Evolutionary conservation across 805 yeast species (phyloP), one percentile per base, ranked within the genome.

Genomic region (Sungouiozyma ichnusensis): DNA sequence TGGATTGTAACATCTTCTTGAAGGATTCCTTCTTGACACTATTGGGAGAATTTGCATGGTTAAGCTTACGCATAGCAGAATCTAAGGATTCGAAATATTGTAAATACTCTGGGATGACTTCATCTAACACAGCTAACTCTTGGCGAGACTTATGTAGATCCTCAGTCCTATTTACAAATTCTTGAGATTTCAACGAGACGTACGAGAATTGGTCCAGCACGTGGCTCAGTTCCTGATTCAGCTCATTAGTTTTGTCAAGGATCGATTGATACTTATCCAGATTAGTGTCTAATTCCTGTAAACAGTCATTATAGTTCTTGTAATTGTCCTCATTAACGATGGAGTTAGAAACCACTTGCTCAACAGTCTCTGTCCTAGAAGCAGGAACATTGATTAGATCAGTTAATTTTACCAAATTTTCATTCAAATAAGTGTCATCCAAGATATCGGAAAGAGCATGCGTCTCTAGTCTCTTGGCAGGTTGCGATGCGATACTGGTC

Each of bases 21-120:
- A 85, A 85, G 9, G 73, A 68, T 17, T 72, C 69, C 43, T 72
- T 71, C 36, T 74, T 69, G 3, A 87, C 87, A 31, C 81, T 70
- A 37, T 68, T 71, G 16, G 62, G 46, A n/a, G 81, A 74, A 1
- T 85, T 85, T 2, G 85, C 79, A 19, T 77, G 72, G 48, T 86
- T 81, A 46, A 90, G 70, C 35, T 71, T 69, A 43, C 77, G 72
- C 32, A 85, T 80, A 34, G 85, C 79, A 3, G 73, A 65, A 41
- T 86, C 94, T 41, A 90, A 65, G 16, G 75, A 68, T 48, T 82
- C 87, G 57, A 85, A 88, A 41, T 77, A 69, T 16, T 66, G 58
- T 43, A 90, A 67, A 38, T 80, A 81, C 16, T 60, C 54, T 4
- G 78, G 70, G 5, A 86, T 84, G 13, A 72, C 67, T 39, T 73